phyloP scores from a whole-genome alignment of 2,329 filamentous ascomycete species.

The Exophiala calicioides region DNA sequence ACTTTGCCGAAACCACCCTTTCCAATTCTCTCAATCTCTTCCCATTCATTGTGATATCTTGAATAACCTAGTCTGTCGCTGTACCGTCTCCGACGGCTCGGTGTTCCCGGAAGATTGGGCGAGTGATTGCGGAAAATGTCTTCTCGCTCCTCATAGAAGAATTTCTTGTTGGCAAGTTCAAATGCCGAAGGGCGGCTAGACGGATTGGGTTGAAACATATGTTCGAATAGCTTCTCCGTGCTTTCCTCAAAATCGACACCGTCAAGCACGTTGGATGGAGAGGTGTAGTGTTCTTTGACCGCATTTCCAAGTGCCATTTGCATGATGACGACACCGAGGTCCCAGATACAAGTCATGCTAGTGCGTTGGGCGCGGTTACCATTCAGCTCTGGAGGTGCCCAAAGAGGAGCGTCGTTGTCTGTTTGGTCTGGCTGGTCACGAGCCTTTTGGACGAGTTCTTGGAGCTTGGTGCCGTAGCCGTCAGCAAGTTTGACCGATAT shows the following conservation, averaged over 20 bases:
- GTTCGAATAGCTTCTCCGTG: conserved; percentile 75
- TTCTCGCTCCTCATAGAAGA: conserved; percentile 27
- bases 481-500: conserved; percentile 73
- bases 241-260: conserved; percentile 71
- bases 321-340: conserved; percentile 84
- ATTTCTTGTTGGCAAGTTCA: conserved; percentile 49
- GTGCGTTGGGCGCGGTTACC: conserved; percentile 57
- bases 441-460: conserved; percentile 52
- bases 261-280: conserved; percentile 57
- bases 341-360: conserved; percentile 91
- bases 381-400: conserved; percentile 76
- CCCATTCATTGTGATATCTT: conserved; percentile 84
- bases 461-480: conserved; percentile 51
- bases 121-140: conserved; percentile 20
- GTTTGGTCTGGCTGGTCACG: conserved; percentile 55
- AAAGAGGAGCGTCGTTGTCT: conserved; percentile 75
- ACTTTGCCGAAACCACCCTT: conserved; percentile 97
- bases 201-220: conserved; percentile 80
- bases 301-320: conserved; percentile 92
- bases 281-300: conserved; percentile 73
- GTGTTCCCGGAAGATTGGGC: conserved; percentile 13
- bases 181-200: conserved; percentile 86
- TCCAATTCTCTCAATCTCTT: conserved; percentile 83
- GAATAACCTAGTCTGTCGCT: conserved; percentile 51
- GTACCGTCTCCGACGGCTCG: conserved; percentile 19